A percentile compares a stretch with the other conserved stretches of the same genome.
Conservation (phyloP, 192 early-diverging fungal genomes). For the Entomortierella parvispora region DNA sequence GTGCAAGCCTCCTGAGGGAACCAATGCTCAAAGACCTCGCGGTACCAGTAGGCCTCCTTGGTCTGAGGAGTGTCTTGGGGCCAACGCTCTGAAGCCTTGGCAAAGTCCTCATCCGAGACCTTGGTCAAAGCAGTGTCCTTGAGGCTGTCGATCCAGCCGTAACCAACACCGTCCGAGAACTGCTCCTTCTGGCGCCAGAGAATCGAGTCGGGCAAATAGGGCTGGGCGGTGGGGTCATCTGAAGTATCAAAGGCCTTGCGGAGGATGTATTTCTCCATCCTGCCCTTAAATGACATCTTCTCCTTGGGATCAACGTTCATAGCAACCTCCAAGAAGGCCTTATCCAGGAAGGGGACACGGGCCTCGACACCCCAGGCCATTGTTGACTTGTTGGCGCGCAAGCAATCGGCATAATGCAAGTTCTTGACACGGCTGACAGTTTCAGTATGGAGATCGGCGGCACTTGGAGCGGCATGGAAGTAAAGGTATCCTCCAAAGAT, state of each 20-base stretch:
- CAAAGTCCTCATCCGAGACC: conserved; percentile 85
- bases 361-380: conserved; percentile 99
- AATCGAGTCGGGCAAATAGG: conserved; percentile 89
- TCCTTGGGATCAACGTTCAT: conserved; percentile 89
- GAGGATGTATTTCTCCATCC: conserved; percentile 95
- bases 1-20: conserved; percentile 94
- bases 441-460: conserved; percentile 88
- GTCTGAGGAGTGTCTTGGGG: conserved; percentile 91
- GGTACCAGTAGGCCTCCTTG: conserved; percentile 97
- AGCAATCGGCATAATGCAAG: conserved; percentile 94
- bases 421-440: conserved; percentile 94
- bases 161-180: conserved; percentile 98
- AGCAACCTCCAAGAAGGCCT: conserved; percentile 89
- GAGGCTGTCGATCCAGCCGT: conserved; percentile 97
- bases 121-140: conserved; percentile 75
- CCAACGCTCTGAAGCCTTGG: conserved; percentile 73
- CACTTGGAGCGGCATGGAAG: conserved; percentile 92
- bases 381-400: conserved; percentile 99
- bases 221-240: conserved; percentile 68
- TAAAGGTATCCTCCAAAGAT: conserved; percentile 98
- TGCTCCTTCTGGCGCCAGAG: conserved; percentile 99
- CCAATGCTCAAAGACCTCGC: conserved; percentile 91
- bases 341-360: conserved; percentile 98
- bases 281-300: conserved; percentile 80
- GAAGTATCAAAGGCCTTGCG: conserved; percentile 96